Evolutionary conservation across 1,284 basidiomycete genomes (phyloP), one percentile per base, ranked within the genome.

Genomic region (Pseudozyma tsukubaensis): DNA sequence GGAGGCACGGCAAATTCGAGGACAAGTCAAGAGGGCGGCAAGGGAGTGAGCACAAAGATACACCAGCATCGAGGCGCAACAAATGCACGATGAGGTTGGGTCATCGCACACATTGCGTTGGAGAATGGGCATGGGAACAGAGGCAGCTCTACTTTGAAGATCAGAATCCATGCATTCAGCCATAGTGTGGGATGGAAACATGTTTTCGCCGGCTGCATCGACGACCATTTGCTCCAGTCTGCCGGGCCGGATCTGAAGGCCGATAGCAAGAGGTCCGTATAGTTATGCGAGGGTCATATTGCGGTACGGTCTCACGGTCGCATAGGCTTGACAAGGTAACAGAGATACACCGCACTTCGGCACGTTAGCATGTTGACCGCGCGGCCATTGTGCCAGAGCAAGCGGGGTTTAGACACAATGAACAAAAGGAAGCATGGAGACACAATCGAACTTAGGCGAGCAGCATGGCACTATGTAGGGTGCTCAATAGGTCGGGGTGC

Each of bases 41-140:
- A 14, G 18, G 32, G 11, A 14, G 5, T n/a, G 34, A 12, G 44
- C 18, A 9, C 2, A 45, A 13, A 21, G 14, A 14, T 16, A 3
- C 32, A 45, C 36, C 48, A 34, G 43, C 11, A 54, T n/a, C 32
- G 32, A 29, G 50, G 16, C 24, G 13, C 32, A 16, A 34, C 16
- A 21, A 29, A 59, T 59, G 57, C 57, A 59, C 24, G 48, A 51
- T 59, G 57, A 51, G 57, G 49, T 51, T 24, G 57, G 43, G 29
- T 18, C 18, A 14, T 37, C 9, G 39, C 35, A 37, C 39, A 36
- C 29, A 19, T 10, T 11, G 50, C 1, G n/a, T 32, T 6, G 6
- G 14, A n/a, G 2, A 40, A 18, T 21, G 11, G 49, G 48, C 34
- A 36, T 1, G 19, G 42, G 29, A 42, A 24, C 47, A 49, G 48